Evolutionary conservation across 768 basidiomycete species (phyloP).

Genomic region (Fomitopsis pulvina): DNA sequence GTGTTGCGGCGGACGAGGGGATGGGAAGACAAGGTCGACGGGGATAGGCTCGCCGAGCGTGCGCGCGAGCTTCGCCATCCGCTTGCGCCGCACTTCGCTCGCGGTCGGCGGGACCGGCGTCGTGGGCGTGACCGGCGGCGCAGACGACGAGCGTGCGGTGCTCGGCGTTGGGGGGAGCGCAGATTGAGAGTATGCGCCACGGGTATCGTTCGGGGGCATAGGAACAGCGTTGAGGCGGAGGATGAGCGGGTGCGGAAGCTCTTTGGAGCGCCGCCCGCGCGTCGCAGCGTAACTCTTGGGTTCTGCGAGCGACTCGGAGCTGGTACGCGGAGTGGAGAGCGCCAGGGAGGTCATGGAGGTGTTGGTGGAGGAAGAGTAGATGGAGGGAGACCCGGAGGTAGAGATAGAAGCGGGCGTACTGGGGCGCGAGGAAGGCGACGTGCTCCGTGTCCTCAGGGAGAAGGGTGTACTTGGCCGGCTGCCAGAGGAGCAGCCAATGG

Average conservation of each 20-base stretch:
- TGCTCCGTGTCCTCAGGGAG: not conserved
- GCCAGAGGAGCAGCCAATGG: conserved; percentile 1
- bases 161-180: conserved; percentile 12
- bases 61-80: conserved; percentile 51
- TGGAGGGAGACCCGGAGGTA: conserved; percentile 5
- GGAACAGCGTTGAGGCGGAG: conserved; percentile 25
- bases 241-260: conserved; percentile 24
- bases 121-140: conserved; percentile 8
- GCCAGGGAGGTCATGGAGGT: conserved; percentile 20
- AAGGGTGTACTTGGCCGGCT: conserved; percentile 1
- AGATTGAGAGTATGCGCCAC: conserved; percentile 25
- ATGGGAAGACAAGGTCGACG: conserved; percentile 41
- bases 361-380: conserved; percentile 13
- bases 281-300: not conserved
- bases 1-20: not conserved
- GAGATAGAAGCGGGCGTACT: not conserved
- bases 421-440: not conserved
- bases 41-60: conserved; percentile 57
- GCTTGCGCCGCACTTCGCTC: conserved; percentile 34
- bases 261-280: conserved; percentile 4
- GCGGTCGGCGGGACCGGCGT: conserved; percentile 7
- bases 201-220: conserved; percentile 20
- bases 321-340: conserved; percentile 16
- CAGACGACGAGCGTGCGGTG: conserved; percentile 4
- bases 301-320: conserved; percentile 14